These are phyloP conservation scores for Daldinia concentrica DNA, from an alignment of 495 filamentous ascomycete genomes.

Conservation along the genomic window DNA sequence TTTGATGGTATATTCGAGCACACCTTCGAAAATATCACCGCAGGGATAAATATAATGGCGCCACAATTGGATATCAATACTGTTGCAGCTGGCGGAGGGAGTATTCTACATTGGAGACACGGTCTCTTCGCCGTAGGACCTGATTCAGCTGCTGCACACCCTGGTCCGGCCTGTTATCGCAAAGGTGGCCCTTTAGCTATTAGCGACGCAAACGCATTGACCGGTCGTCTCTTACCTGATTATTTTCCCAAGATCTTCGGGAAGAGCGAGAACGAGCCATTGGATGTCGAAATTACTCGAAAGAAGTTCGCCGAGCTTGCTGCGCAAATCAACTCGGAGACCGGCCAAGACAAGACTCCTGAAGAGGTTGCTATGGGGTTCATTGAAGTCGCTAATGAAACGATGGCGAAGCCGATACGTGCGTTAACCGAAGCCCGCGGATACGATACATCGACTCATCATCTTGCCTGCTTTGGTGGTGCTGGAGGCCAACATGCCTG, in stretches of 20 bases:
- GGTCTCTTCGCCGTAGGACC: slow-evolving; percentile 86
- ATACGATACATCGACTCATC: slow-evolving; percentile 78
- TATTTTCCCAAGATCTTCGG: slow-evolving; percentile 90
- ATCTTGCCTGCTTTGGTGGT: slow-evolving; percentile 80
- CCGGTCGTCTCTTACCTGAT: slow-evolving; percentile 79
- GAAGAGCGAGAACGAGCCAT: slow-evolving; percentile 76
- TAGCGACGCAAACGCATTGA: slow-evolving; percentile 80
- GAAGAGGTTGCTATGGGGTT: slow-evolving; percentile 84
- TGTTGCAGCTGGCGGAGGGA: slow-evolving; percentile 85
- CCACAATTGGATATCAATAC: slow-evolving; percentile 89
- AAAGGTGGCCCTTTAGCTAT: slow-evolving; percentile 84
- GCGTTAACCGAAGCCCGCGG: slow-evolving; percentile 82
- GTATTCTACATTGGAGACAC: slow-evolving; percentile 78
- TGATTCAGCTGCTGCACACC: slow-evolving; percentile 84
- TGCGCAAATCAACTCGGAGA: slow-evolving; percentile 70
- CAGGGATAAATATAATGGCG: slow-evolving; percentile 81
- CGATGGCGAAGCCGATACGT: slow-evolving; percentile 82
- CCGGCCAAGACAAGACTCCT: slow-evolving; percentile 65
- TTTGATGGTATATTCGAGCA: slow-evolving; percentile 75
- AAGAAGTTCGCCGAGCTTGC: slow-evolving; percentile 74
- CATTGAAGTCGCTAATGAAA: slow-evolving; percentile 83
- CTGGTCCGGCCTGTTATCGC: slow-evolving; percentile 83
- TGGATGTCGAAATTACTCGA: slow-evolving; percentile 72
- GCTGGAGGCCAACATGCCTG: slow-evolving; percentile 87
- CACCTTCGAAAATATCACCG: slow-evolving; percentile 85